Base-by-base conservation (phyloP, 2,329 filamentous ascomycete genomes). In the Metarhizium anisopliae region DNA sequence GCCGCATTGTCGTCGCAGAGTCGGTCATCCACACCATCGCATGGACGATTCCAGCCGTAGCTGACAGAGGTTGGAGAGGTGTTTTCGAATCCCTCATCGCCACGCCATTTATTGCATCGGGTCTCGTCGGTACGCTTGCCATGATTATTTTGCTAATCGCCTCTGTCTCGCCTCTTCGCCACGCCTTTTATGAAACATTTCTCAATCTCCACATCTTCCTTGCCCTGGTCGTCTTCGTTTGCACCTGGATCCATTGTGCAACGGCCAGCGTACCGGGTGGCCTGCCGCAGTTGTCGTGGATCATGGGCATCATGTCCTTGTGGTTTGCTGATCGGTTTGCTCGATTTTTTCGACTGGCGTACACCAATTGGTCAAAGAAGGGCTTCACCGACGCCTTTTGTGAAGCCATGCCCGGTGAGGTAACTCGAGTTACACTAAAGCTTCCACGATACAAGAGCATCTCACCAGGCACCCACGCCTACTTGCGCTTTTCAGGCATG, bases 101-200 rank as follows among this genome's bases (percentile, higher is more conserved):
- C 54, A 81, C 84, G 62, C 73, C 75, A 13, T 93, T 91, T 65
- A 84, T 90, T 57, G 71, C 72, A 35, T 86, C 83, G 42, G 87
- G 86, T 47, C 78, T 83, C 64, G 73, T 85, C 30, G 85, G 79
- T 50, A 80, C 76, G 2, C 68, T 81, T 51, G 78, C 81, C 42
- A 81, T 96, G 67, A 63, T 82, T 45, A 67, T 88, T 49, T 76
- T 97, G 50, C 66, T 88, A 54, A 65, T 95, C 53, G 76, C 86
- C 32, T 86, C 90, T 10, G 75, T 88, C 54, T 93, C 90, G 2
- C 87, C 91, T 0, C 67, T 99, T 53, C 86, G 94, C 59, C 93
- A 96, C 70, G 91, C 92, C 43, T 96, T 96, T 69, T 99, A 99
- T 74, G 94, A 99, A 74, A 95, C 90, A 1, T 99, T 99, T 74